Base-by-base conservation (phyloP, 257 asterid species). In the Capsicum chinense region DNA sequence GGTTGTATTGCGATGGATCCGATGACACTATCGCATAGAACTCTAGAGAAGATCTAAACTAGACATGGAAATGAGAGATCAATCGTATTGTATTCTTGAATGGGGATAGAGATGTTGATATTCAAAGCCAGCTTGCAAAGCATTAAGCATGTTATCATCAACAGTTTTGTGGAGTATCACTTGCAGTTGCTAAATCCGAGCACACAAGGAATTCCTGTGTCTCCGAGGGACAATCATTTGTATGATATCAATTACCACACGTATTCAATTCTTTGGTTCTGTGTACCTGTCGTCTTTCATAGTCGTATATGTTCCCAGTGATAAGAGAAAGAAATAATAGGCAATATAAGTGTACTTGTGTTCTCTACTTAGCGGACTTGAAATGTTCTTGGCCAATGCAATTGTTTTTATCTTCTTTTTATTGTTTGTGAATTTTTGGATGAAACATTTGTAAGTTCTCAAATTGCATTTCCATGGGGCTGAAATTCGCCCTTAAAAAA, bases 71-170 rank as follows among this genome's bases (percentile, higher is more conserved):
- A 74, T 50, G 81, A 74, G 13, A 74, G 10, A 74, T 74, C 81
- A 19, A 13, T 74, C 80, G 12, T n/a, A 73, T 47, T 71, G 56
- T 74, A 16, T 67, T 67, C 7, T 74, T 50, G 39, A 21, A 74
- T 74, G 81, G 62, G 62, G 47, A 33, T 14, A 26, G 48, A 52
- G 81, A 26, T 21, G 62, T 74, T 52, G 82, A 33, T 78, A 14
- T 78, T 78, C 82, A 52, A 26, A 76, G 63, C 62, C 21, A 26
- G 81, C 62, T 74, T 74, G 80, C 80, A 12, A 74, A 50, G 81
- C 62, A 76, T 76, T 14, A 74, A 50, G 81, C 62, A 76, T 76
- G 35, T 70, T 4, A 42, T 37, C 10, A 14, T 21, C 66, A 56
- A 56, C 50, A 78, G 21, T 21, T 76, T 76, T 76, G 63, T 13